phyloP scores from a whole-genome alignment of 768 basidiomycete species.

The Podaxis pistillaris region DNA sequence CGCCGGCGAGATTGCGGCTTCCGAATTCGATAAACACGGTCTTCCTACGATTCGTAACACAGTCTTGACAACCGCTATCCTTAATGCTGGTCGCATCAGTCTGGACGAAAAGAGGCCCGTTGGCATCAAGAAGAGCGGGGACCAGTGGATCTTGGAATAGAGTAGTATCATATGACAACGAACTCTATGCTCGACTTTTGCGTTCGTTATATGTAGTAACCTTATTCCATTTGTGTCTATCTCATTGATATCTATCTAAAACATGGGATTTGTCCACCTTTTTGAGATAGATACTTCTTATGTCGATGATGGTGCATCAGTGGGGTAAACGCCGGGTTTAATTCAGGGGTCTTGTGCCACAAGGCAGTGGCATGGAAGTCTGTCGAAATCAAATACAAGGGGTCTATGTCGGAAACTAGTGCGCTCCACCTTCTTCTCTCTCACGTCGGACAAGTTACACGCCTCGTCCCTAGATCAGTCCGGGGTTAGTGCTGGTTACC shows the following conservation, averaged over 20 bases:
- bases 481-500: conserved; percentile 11
- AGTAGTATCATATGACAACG: conserved; percentile 10
- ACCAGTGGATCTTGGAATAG: conserved; percentile 69
- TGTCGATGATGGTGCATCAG: conserved; percentile 2
- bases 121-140: conserved; percentile 64
- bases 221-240: conserved; percentile 12
- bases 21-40: conserved; percentile 75
- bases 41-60: conserved; percentile 90
- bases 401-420: background rate
- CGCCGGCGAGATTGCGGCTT: conserved; percentile 60
- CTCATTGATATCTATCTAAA: background rate
- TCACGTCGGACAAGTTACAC: conserved; percentile 9
- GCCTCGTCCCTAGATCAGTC: background rate
- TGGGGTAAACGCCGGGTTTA: background rate
- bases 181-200: background rate
- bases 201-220: conserved; percentile 5
- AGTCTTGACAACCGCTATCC: conserved; percentile 81
- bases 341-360: conserved; percentile 6
- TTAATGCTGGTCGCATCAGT: conserved; percentile 88
- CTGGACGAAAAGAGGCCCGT: conserved; percentile 89
- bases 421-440: conserved; percentile 6
- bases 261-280: background rate
- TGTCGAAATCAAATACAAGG: conserved; percentile 10
- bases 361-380: conserved; percentile 7
- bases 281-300: background rate